Percentiles rank a stretch among this genome's conserved stretches.
phyloP scores from a whole-genome alignment of 2,329 filamentous ascomycete genomes.

The Monosporascus sp. region DNA sequence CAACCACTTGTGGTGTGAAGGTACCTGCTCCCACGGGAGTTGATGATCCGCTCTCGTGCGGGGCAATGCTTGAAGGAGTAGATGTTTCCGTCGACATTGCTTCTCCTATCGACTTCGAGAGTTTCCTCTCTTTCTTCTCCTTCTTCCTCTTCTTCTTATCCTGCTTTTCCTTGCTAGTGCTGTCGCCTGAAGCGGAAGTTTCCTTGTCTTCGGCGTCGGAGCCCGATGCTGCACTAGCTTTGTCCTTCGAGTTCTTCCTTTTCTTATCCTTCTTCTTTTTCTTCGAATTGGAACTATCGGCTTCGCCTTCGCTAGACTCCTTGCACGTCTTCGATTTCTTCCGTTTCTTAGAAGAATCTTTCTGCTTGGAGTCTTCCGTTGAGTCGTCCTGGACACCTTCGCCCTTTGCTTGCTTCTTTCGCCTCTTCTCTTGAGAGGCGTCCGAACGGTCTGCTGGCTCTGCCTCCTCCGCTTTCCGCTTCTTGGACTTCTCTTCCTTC shows the following conservation, averaged over 20 bases:
- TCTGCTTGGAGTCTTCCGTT: slow-evolving; percentile 15
- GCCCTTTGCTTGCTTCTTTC: slow-evolving; percentile 29
- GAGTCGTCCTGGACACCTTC: slow-evolving; percentile 10
- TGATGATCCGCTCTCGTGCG: slow-evolving; percentile 29
- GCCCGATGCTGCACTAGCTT: slow-evolving; percentile 28
- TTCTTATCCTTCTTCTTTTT: slow-evolving; percentile 21
- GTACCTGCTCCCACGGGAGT: slow-evolving; percentile 37
- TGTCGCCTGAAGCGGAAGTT: slow-evolving; percentile 8
- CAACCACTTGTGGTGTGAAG: slow-evolving; percentile 42
- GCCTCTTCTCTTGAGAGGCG: slow-evolving; percentile 28
- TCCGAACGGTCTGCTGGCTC: slow-evolving; percentile 30
- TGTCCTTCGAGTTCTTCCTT: slow-evolving; percentile 25
- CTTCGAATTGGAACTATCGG: slow-evolving; percentile 16
- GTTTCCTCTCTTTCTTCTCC: slow-evolving; percentile 40
- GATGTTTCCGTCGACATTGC: slow-evolving; percentile 14
- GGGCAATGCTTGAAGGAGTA: slow-evolving; percentile 17
- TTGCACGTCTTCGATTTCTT: slow-evolving; percentile 20
- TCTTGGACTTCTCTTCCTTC: slow-evolving; percentile 37
- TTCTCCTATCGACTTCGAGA: slow-evolving; percentile 33
- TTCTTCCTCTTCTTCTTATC: slow-evolving; percentile 42
- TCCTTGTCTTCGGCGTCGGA: slow-evolving; percentile 18
- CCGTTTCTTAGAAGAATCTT: slow-evolving; percentile 26
- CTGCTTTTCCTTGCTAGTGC: slow-evolving; percentile 26
- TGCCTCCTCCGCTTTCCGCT: slow-evolving; percentile 32
- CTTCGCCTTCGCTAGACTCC: slow-evolving; percentile 16